phyloP scores from a whole-genome alignment of 1,284 basidiomycete genomes.

The Papiliotrema laurentii region DNA sequence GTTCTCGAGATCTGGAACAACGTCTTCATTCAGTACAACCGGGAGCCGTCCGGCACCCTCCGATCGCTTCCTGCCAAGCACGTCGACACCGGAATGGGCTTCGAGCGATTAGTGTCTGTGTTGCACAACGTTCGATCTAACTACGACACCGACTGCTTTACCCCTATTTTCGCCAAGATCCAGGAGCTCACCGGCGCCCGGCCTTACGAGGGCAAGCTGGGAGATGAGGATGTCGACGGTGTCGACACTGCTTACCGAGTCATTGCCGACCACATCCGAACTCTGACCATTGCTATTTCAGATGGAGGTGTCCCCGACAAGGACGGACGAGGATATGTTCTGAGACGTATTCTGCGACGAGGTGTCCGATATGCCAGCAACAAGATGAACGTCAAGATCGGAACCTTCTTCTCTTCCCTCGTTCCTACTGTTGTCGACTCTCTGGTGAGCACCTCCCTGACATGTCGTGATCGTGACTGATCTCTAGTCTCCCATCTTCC shows the following conservation, averaged over 20 bases:
- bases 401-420: slow-evolving; percentile 90
- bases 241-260: slow-evolving; percentile 97
- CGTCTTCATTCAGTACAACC: slow-evolving; percentile 98
- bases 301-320: slow-evolving; percentile 97
- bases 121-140: slow-evolving; percentile 89
- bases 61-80: slow-evolving; percentile 84
- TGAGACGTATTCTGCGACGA: slow-evolving; percentile 84
- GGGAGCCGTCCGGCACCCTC: slow-evolving; percentile 81
- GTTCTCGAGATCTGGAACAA: slow-evolving; percentile 99
- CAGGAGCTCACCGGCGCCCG: slow-evolving; percentile 85
- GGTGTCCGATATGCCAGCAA: slow-evolving; percentile 93
- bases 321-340: slow-evolving; percentile 91
- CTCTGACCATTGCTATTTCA: slow-evolving; percentile 89
- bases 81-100: slow-evolving; percentile 98
- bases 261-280: slow-evolving; percentile 93
- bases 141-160: slow-evolving; percentile 96
- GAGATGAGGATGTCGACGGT: slow-evolving; percentile 86
- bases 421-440: slow-evolving; percentile 84
- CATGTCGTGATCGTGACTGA: slow-evolving; percentile 4
- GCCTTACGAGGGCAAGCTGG: slow-evolving; percentile 83
- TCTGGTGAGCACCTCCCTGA: slow-evolving; percentile 57
- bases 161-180: slow-evolving; percentile 82
- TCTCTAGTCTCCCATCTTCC: slow-evolving; percentile 75
- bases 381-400: slow-evolving; percentile 91
- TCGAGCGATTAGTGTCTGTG: slow-evolving; percentile 92